These are phyloP conservation scores for Thymus quinquecostatus DNA, from an alignment of 257 asterid species.

Conservation along the genomic window DNA sequence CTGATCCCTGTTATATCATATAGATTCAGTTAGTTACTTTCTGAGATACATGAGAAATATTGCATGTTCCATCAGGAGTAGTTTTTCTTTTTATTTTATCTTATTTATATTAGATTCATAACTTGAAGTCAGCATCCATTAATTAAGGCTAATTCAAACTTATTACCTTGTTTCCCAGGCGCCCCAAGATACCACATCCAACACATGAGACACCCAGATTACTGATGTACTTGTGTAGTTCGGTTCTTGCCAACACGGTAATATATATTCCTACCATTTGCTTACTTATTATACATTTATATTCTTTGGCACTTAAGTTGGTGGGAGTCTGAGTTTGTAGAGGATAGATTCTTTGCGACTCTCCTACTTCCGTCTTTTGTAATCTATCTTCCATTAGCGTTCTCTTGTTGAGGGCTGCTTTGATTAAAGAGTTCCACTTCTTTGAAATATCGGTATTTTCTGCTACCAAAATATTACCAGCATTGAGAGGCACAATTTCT, in stretches of 20 bases:
- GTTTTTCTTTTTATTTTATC: not conserved
- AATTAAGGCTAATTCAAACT: constrained; percentile 6
- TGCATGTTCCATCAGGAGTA: not conserved
- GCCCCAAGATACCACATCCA: constrained; percentile 64
- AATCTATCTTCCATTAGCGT: constrained; percentile 27
- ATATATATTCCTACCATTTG: constrained; percentile 67
- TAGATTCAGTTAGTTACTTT: constrained; percentile 33
- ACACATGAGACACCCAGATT: constrained; percentile 50
- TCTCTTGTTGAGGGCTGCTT: constrained; percentile 58
- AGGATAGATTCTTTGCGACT: constrained; percentile 50
- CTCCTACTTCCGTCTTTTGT: constrained; percentile 50
- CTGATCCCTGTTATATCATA: constrained; percentile 56
- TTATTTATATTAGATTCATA: constrained; percentile 2
- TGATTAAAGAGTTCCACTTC: constrained; percentile 62
- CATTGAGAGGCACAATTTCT: constrained; percentile 69
- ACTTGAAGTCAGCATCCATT: not conserved
- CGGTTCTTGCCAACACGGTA: constrained; percentile 56
- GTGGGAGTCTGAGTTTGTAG: constrained; percentile 35
- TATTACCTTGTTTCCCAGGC: constrained; percentile 64
- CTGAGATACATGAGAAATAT: not conserved
- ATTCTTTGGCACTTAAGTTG: constrained; percentile 38
- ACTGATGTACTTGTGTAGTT: constrained; percentile 43
- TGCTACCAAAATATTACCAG: constrained; percentile 52
- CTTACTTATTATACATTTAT: constrained; percentile 55
- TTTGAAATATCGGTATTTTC: constrained; percentile 42